These are phyloP conservation scores for Penicillium cinerascens DNA, from an alignment of 495 filamentous ascomycete species.

Conservation along the genomic window DNA sequence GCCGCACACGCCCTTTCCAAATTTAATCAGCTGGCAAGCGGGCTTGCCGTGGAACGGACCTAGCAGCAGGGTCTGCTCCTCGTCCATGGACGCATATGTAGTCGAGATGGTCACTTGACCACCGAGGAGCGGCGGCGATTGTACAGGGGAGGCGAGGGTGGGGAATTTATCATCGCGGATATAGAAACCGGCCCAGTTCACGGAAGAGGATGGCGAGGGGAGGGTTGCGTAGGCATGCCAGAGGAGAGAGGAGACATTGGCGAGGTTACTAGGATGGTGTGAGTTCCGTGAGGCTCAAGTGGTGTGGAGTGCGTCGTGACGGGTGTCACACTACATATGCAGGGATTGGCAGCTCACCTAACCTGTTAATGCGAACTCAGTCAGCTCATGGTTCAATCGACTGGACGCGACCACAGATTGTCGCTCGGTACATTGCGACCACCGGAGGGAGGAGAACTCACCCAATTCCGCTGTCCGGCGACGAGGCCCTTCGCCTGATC, in stretches of 20 bases:
- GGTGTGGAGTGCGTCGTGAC: background rate
- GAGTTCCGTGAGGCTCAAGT: background rate
- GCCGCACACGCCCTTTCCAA: constrained; percentile 81
- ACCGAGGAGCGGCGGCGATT: constrained; percentile 20
- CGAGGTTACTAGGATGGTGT: constrained; percentile 63
- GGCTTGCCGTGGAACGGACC: constrained; percentile 88
- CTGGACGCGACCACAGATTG: background rate
- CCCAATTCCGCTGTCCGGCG: constrained; percentile 83
- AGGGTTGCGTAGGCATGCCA: constrained; percentile 83
- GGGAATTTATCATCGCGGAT: constrained; percentile 60
- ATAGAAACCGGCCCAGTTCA: constrained; percentile 96
- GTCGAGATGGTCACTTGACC: constrained; percentile 22
- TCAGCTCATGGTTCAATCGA: constrained; percentile 7
- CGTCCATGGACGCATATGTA: constrained; percentile 19
- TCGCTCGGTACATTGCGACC: constrained; percentile 1
- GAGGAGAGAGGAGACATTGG: constrained; percentile 79
- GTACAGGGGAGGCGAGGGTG: constrained; percentile 29
- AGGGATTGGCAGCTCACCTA: constrained; percentile 43
- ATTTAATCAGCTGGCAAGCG: constrained; percentile 80
- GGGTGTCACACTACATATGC: background rate
- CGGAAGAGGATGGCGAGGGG: constrained; percentile 63
- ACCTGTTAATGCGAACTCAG: constrained; percentile 40
- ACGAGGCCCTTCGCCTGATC: constrained; percentile 68
- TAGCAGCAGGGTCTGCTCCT: constrained; percentile 57
- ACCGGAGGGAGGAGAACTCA: constrained; percentile 34